Conservation (phyloP, 371 early-diverging fungal species). For the Basidiobolus meristosporus region DNA sequence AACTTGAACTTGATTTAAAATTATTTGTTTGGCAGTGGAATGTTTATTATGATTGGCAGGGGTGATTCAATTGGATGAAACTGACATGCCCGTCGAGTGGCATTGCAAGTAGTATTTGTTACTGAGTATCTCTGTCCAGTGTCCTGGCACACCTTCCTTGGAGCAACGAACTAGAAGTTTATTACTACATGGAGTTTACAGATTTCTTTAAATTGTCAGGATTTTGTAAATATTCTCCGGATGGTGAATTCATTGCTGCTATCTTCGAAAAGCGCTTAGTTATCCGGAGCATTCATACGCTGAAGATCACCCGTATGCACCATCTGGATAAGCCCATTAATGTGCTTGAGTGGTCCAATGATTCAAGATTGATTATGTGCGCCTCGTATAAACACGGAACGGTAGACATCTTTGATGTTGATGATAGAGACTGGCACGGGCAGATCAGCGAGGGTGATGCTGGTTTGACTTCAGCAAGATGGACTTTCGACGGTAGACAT, state of each 20-base stretch:
- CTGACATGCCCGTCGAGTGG: too few species aligned
- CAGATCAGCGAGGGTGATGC: conserved; percentile 34
- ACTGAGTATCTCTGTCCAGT: too few species aligned
- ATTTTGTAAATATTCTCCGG: conserved; percentile 37
- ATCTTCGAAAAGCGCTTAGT: conserved; percentile 47
- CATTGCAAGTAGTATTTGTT: too few species aligned
- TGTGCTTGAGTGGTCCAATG: conserved; percentile 42
- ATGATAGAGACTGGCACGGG: conserved; percentile 39
- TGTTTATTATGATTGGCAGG: too few species aligned
- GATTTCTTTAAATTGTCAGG: too few species aligned
- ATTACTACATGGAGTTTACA: too few species aligned
- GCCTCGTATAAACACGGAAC: conserved; percentile 23
- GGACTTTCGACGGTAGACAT: conserved; percentile 38
- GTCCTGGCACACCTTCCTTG: too few species aligned
- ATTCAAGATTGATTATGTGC: conserved; percentile 31
- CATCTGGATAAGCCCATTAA: conserved; percentile 22
- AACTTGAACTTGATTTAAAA: too few species aligned
- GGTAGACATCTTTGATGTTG: conserved; percentile 37
- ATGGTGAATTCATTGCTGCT: conserved; percentile 41
- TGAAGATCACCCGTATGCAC: conserved; percentile 32
- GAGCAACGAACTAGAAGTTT: too few species aligned
- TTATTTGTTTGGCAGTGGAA: too few species aligned
- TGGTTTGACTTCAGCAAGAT: conserved; percentile 27
- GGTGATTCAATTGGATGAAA: too few species aligned
- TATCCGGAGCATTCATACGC: conserved; percentile 38